phyloP scores from a whole-genome alignment of 805 yeast genomes.

The Pichia cephalocereana region DNA sequence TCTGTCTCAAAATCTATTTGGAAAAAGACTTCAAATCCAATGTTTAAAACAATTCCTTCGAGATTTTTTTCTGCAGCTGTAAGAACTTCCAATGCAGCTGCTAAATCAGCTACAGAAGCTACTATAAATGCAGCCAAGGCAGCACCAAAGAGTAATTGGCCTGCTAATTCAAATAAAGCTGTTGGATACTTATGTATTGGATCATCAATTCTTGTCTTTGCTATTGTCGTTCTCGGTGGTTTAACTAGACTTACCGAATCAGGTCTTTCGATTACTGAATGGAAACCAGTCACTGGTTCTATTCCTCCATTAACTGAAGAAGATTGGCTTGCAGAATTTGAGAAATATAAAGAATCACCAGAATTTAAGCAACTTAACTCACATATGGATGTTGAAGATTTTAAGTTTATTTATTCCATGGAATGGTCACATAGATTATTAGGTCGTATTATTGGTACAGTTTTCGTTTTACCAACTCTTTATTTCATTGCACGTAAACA shows the following conservation, averaged over 20 bases:
- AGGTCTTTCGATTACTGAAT: slow-evolving; percentile 92
- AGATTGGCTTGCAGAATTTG: slow-evolving; percentile 84
- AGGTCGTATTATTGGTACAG: slow-evolving; percentile 84
- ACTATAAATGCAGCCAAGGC: background rate
- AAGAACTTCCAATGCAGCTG: background rate
- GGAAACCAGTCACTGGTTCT: slow-evolving; percentile 97
- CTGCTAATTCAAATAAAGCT: slow-evolving; percentile 38
- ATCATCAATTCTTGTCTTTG: slow-evolving; percentile 82
- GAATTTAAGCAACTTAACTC: slow-evolving; percentile 87
- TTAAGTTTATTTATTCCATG: slow-evolving; percentile 90
- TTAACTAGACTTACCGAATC: slow-evolving; percentile 92
- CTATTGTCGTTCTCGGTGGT: slow-evolving; percentile 95
- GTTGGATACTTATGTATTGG: slow-evolving; percentile 88
- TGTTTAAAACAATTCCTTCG: background rate
- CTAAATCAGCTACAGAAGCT: slow-evolving; percentile 1
- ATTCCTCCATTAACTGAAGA: slow-evolving; percentile 74
- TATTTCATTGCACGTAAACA: slow-evolving; percentile 64
- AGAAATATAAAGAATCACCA: slow-evolving; percentile 75
- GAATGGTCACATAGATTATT: slow-evolving; percentile 95
- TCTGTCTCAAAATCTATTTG: background rate
- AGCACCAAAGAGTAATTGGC: slow-evolving; percentile 22
- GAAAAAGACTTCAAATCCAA: background rate
- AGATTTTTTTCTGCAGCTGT: background rate
- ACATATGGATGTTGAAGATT: slow-evolving; percentile 82
- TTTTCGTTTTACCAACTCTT: slow-evolving; percentile 75